Evolutionary conservation across 129 eudicot species (phyloP).

Genomic region (Chrysanthemum makinoi): DNA sequence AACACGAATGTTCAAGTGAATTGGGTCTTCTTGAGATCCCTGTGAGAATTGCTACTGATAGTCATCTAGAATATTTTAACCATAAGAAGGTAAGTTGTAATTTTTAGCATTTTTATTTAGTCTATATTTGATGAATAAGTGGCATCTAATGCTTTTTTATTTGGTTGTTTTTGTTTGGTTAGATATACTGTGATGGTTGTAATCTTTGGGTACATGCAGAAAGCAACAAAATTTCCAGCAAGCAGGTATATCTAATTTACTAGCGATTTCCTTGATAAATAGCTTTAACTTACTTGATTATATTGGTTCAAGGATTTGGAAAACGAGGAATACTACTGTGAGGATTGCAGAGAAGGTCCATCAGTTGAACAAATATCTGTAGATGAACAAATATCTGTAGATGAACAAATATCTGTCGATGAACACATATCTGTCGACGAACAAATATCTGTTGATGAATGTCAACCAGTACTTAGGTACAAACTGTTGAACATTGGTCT

Average conservation of each 20-base stretch:
- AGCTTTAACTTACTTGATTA: slow-evolving; percentile 5
- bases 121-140: slow-evolving; percentile 6
- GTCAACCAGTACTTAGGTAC: slow-evolving; percentile 43
- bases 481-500: slow-evolving; percentile 4
- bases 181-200: slow-evolving; percentile 95
- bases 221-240: slow-evolving; percentile 50
- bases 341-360: slow-evolving; percentile 55
- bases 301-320: slow-evolving; percentile 52
- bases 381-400: slow-evolving; percentile 3
- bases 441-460: slow-evolving; percentile 24
- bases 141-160: slow-evolving; percentile 11
- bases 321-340: slow-evolving; percentile 64
- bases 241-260: slow-evolving; percentile 51
- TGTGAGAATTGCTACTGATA: slow-evolving; percentile 54
- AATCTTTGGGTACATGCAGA: slow-evolving; percentile 91
- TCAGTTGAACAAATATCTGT: slow-evolving; percentile 26
- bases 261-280: slow-evolving; percentile 13
- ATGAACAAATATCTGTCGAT: too few relatives aligned
- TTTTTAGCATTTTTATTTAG: neutral
- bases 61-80: slow-evolving; percentile 33
- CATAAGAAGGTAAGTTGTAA: slow-evolving; percentile 50
- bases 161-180: slow-evolving; percentile 12
- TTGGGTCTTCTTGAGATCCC: slow-evolving; percentile 33
- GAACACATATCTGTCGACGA: neutral
- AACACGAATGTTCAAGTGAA: slow-evolving; percentile 24